A percentile compares a stretch with the other conserved stretches of the same genome.
Evolutionary conservation across 371 early-diverging fungal species (phyloP).

Genomic region (Circinella minor): DNA sequence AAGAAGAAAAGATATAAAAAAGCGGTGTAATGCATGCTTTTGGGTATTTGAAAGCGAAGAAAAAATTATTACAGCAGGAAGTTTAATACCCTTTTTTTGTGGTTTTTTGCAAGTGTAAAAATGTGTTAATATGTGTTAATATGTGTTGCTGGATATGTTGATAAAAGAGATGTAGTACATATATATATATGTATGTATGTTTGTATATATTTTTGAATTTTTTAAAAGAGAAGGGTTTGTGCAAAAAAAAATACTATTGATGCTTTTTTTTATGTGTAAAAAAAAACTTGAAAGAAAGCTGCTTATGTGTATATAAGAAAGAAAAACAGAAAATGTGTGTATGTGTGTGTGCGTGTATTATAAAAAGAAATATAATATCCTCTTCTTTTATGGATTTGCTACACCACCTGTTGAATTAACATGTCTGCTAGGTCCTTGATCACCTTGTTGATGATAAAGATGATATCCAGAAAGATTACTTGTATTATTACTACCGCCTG

Average conservation of each 20-base stretch:
- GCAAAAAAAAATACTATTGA: not conserved
- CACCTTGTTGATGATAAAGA: constrained; percentile 20
- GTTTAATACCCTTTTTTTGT: not conserved
- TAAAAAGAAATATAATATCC: not conserved
- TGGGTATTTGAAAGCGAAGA: not conserved
- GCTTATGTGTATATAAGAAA: too few relatives aligned
- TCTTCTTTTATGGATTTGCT: constrained; percentile 7
- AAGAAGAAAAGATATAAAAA: not conserved
- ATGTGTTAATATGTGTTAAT: too few relatives aligned
- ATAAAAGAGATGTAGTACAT: not conserved
- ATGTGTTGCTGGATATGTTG: not conserved
- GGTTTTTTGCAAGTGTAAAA: not conserved
- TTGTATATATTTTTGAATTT: too few relatives aligned
- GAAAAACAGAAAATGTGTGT: too few relatives aligned
- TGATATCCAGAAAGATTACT: constrained; percentile 19
- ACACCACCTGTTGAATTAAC: constrained; percentile 4
- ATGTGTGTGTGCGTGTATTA: not conserved
- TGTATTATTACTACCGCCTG: not conserved
- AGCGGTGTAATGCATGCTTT: too few relatives aligned
- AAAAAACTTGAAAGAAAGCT: too few relatives aligned
- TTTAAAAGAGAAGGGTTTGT: not conserved
- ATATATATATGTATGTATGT: not conserved
- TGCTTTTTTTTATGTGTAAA: not conserved
- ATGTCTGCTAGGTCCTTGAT: constrained; percentile 2
- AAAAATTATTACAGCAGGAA: not conserved